Conservation (phyloP, 305 asterid genomes). For the Fraxinus albicans region DNA sequence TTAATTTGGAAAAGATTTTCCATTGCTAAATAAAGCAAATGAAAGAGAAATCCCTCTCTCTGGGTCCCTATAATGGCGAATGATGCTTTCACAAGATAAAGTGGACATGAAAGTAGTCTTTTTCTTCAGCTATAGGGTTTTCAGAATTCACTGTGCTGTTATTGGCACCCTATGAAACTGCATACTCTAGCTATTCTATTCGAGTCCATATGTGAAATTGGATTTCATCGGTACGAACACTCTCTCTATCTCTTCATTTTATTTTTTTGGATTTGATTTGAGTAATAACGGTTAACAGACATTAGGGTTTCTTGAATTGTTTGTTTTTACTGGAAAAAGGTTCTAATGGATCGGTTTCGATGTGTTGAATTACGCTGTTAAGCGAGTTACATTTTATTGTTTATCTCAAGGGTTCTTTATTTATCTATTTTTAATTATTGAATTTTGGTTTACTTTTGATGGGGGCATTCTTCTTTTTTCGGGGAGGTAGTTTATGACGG, state of each 20-base stretch:
- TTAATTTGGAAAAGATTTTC: neutral
- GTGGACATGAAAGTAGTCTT: conserved; percentile 31
- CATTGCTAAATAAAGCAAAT: conserved; percentile 4
- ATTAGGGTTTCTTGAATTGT: conserved; percentile 13
- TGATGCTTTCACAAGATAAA: conserved; percentile 46
- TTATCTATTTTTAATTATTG: neutral
- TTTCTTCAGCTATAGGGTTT: conserved; percentile 42
- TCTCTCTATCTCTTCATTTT: neutral
- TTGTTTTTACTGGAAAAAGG: conserved; percentile 6
- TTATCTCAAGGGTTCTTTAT: neutral
- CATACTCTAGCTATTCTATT: neutral
- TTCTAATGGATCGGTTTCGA: conserved; percentile 33
- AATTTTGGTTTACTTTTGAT: neutral
- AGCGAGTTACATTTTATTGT: neutral
- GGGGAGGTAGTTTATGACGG: neutral
- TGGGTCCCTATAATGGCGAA: conserved; percentile 28
- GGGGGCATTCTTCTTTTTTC: neutral
- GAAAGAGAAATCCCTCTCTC: neutral
- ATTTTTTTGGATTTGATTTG: conserved; percentile 19
- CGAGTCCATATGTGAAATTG: neutral
- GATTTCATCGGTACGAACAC: neutral
- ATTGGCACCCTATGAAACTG: neutral
- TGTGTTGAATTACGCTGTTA: conserved; percentile 14
- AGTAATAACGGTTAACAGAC: conserved; percentile 21
- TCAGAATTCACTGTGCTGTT: conserved; percentile 5